phyloP scores from a whole-genome alignment of 1,139 yeast genomes.

The Candida neerlandica region DNA sequence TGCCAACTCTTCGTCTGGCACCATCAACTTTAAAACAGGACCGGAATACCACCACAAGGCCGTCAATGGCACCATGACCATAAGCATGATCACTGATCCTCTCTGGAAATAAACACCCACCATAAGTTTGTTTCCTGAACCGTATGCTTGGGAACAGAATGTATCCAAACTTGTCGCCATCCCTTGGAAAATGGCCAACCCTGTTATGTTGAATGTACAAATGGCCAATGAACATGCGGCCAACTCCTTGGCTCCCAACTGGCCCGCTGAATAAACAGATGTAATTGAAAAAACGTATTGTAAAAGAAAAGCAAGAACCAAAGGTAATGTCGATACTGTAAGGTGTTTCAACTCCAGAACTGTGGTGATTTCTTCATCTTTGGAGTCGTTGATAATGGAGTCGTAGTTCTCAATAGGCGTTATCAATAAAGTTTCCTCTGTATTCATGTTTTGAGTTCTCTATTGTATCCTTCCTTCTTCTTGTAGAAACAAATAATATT shows the following conservation, averaged over 20 bases:
- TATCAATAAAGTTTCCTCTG: slow-evolving; percentile 33
- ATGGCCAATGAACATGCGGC: slow-evolving; percentile 55
- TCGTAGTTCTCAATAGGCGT: slow-evolving; percentile 29
- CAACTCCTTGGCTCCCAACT: slow-evolving; percentile 45
- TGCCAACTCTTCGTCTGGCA: slow-evolving; percentile 36
- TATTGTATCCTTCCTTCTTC: background rate
- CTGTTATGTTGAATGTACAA: slow-evolving; percentile 52
- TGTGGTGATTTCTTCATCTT: slow-evolving; percentile 11
- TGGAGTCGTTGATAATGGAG: slow-evolving; percentile 11
- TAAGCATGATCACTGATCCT: slow-evolving; percentile 38
- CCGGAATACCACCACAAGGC: slow-evolving; percentile 46
- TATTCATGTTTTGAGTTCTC: slow-evolving; percentile 28
- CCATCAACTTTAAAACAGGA: slow-evolving; percentile 25
- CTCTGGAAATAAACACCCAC: slow-evolving; percentile 46
- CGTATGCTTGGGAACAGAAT: slow-evolving; percentile 56
- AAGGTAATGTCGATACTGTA: slow-evolving; percentile 42
- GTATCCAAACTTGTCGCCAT: slow-evolving; percentile 59
- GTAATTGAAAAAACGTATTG: slow-evolving; percentile 52
- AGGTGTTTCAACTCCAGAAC: slow-evolving; percentile 32
- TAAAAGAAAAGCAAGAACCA: slow-evolving; percentile 50
- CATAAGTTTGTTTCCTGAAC: slow-evolving; percentile 33
- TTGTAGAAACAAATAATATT: background rate
- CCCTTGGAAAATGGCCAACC: slow-evolving; percentile 51
- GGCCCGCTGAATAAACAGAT: slow-evolving; percentile 52
- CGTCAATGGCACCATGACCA: slow-evolving; percentile 36